Evolutionary conservation across 257 asterid genomes (phyloP), one percentile per base, ranked within the genome.

Genomic region (Haberlea rhodopensis): DNA sequence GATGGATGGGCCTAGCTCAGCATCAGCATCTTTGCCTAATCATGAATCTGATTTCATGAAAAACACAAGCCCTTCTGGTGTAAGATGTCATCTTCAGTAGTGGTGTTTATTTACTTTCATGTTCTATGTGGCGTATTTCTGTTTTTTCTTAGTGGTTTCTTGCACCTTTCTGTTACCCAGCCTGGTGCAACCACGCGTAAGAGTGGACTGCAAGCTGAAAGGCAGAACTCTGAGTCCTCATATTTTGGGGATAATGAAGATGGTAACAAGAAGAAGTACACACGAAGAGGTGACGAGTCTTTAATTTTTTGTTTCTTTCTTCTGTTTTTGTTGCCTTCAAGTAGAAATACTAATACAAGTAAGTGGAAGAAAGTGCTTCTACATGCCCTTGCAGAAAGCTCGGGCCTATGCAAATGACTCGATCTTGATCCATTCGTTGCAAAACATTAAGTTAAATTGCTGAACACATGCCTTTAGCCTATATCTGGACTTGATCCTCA

Each of bases 231-330:
- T 48, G 98, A 91, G 76, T 60, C 69, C 60, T 75, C 87, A 24
- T 91, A 91, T 78, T 89, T 78, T 78, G 91, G 85, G 21, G 97
- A 91, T 65, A 96, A 91, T 76, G 98, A 91, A 75, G 98, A 91
- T 76, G 89, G 73, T 8, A 89, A 84, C 71, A 71, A 68, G 76
- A 87, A 78, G 67, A 92, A 91, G 78, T 91, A 91, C 84, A 74
- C 97, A 8, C 78, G 82, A 74, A 84, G 98, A 80, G 98, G 98
- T 87, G 69, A 67, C 46, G 65, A 37, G 25, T 6, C 59, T 46
- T 70, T 68, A 18, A 4, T 37, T 37, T 25, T 0, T 6, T 22
- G n/a, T 54, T 32, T 18, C 48, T 23, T 51, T 29, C 19, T 20
- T 28, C 20, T 19, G 11, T 15, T 26, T 7, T 49, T 3, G 26